Percentiles rank a stretch among this genome's conserved stretches.
phyloP scores from a whole-genome alignment of 805 yeast genomes.

The Yarrowia porcina region DNA sequence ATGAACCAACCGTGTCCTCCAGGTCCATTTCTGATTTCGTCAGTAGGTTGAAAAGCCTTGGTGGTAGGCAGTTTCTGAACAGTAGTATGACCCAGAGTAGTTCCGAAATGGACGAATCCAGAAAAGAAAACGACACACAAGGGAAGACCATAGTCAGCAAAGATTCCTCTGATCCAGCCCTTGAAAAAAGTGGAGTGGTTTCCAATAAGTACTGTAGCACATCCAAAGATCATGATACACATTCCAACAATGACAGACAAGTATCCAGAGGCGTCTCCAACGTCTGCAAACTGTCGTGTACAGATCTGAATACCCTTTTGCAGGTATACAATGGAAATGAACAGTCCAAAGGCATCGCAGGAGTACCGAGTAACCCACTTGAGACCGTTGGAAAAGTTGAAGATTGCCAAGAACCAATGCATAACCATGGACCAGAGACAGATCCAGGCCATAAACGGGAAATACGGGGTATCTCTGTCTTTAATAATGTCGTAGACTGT shows the following conservation, averaged over 20 bases:
- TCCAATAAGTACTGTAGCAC: slow-evolving; percentile 45
- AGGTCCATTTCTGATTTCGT: slow-evolving; percentile 33
- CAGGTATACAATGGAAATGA: slow-evolving; percentile 81
- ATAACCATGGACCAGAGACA: slow-evolving; percentile 85
- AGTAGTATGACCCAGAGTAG: slow-evolving; percentile 54
- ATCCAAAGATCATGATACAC: slow-evolving; percentile 75
- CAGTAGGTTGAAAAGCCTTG: slow-evolving; percentile 72
- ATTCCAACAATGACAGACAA: slow-evolving; percentile 72
- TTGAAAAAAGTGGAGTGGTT: slow-evolving; percentile 58
- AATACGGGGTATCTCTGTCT: slow-evolving; percentile 53
- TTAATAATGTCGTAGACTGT: slow-evolving; percentile 74
- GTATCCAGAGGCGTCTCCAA: slow-evolving; percentile 51
- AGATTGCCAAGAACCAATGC: slow-evolving; percentile 68
- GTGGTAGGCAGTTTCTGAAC: slow-evolving; percentile 67
- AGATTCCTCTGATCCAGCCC: slow-evolving; percentile 58
- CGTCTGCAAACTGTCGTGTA: slow-evolving; percentile 58
- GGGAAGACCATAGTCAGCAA: slow-evolving; percentile 86
- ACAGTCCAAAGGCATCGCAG: slow-evolving; percentile 90
- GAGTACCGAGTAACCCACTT: slow-evolving; percentile 74
- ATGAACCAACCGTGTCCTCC: slow-evolving; percentile 65
- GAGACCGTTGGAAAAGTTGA: slow-evolving; percentile 64
- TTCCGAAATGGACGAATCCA: slow-evolving; percentile 91
- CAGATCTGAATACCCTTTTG: slow-evolving; percentile 88
- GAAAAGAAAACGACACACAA: slow-evolving; percentile 82
- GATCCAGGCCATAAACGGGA: slow-evolving; percentile 95